Conservation (phyloP, 495 filamentous ascomycete species). For the Chaetomium fimeti region DNA sequence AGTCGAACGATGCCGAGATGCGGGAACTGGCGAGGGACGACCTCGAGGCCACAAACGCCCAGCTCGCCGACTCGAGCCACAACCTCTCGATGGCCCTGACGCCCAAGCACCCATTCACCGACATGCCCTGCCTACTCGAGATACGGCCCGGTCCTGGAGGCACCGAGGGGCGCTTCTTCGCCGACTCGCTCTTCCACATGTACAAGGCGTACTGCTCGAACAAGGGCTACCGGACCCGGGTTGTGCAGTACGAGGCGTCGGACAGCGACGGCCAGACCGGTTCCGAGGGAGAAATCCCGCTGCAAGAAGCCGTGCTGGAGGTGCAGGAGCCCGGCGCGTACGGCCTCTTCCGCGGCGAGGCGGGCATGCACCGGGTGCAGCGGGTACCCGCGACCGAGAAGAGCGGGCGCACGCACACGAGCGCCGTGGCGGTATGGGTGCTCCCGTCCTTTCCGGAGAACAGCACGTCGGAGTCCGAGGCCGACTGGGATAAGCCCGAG, state of each 20-base stretch:
- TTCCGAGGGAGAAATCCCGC: slow-evolving; percentile 55
- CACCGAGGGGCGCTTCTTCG: slow-evolving; percentile 85
- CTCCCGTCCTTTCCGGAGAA: slow-evolving; percentile 76
- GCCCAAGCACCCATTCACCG: slow-evolving; percentile 88
- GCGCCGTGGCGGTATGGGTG: slow-evolving; percentile 86
- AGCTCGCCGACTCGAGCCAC: slow-evolving; percentile 58
- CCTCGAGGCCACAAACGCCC: slow-evolving; percentile 58
- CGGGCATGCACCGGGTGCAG: slow-evolving; percentile 93
- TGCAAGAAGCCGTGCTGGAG: slow-evolving; percentile 85
- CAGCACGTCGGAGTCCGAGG: slow-evolving; percentile 45
- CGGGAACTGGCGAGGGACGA: slow-evolving; percentile 75
- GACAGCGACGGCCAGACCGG: slow-evolving; percentile 60
- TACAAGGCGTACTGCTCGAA: slow-evolving; percentile 75
- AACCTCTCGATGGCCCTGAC: slow-evolving; percentile 72
- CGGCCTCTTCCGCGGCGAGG: slow-evolving; percentile 74
- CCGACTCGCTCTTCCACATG: slow-evolving; percentile 83
- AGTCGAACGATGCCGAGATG: slow-evolving; percentile 53
- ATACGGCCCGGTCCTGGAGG: slow-evolving; percentile 93
- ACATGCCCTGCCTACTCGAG: slow-evolving; percentile 86
- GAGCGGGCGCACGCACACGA: slow-evolving; percentile 88
- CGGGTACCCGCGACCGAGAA: slow-evolving; percentile 86
- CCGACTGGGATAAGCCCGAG: slow-evolving; percentile 73
- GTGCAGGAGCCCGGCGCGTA: slow-evolving; percentile 76
- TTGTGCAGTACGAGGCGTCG: slow-evolving; percentile 53
- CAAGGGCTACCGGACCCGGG: slow-evolving; percentile 45